These are phyloP conservation scores for Rhizopogon roseolus DNA, from an alignment of 768 basidiomycete species.

Conservation along the genomic window DNA sequence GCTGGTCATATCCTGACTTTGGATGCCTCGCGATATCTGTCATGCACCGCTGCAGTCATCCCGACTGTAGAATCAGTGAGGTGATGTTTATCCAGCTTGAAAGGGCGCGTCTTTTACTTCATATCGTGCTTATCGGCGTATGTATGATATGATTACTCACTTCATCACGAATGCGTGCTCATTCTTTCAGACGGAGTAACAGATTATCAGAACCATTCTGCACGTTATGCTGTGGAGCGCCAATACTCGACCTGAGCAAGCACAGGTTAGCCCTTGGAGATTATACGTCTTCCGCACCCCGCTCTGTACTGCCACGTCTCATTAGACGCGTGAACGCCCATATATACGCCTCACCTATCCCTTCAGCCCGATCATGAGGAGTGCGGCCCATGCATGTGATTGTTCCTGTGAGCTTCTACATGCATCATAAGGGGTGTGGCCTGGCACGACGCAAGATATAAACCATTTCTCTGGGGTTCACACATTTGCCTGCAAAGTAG, in stretches of 20 bases:
- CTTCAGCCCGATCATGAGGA: background rate
- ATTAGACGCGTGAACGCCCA: background rate
- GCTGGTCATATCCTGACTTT: background rate
- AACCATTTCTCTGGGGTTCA: background rate
- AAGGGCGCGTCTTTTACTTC: background rate
- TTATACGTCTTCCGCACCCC: background rate
- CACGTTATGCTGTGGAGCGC: background rate
- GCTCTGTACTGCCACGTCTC: background rate
- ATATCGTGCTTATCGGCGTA: background rate
- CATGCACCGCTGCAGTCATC: background rate
- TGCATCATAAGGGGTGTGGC: background rate
- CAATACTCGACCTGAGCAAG: background rate
- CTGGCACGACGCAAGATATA: background rate
- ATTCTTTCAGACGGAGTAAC: background rate
- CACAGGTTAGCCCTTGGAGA: background rate
- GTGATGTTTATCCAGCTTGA: background rate
- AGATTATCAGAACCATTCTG: background rate
- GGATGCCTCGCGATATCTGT: background rate
- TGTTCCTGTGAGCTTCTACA: background rate
- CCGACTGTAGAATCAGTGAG: background rate
- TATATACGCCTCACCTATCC: background rate
- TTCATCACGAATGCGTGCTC: background rate
- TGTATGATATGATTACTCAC: background rate
- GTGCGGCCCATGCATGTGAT: background rate
- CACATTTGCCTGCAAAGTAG: background rate